Evolutionary conservation across 495 filamentous ascomycete species (phyloP).

Genomic region (Hypoxylon trugodes): DNA sequence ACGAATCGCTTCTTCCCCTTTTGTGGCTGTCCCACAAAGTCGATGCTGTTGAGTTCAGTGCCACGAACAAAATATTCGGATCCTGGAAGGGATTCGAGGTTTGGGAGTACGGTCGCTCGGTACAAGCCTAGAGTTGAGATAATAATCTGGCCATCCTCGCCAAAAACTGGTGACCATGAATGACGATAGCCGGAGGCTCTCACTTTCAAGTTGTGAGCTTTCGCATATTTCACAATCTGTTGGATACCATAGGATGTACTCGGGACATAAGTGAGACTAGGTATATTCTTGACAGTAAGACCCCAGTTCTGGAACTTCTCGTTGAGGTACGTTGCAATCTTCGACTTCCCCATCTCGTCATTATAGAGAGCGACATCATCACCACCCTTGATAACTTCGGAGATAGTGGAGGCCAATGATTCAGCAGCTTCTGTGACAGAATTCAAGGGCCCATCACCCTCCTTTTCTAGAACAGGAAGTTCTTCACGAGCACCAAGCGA

Average conservation of each 20-base stretch:
- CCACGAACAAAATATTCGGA: constrained; percentile 33
- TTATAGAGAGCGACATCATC: constrained; percentile 16
- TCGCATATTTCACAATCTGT: constrained; percentile 54
- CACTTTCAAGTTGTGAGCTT: constrained; percentile 48
- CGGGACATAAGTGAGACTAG: constrained; percentile 56
- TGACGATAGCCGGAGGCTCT: constrained; percentile 60
- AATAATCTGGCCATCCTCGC: constrained; percentile 57
- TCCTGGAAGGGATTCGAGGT: constrained; percentile 46
- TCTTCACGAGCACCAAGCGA: constrained; percentile 21
- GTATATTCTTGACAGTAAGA: constrained; percentile 53
- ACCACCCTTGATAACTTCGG: neutral
- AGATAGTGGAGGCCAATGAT: neutral
- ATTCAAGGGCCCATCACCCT: neutral
- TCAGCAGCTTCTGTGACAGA: neutral
- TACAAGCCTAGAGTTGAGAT: constrained; percentile 58
- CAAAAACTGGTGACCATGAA: constrained; percentile 56
- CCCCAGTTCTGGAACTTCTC: constrained; percentile 61
- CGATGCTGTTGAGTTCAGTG: constrained; percentile 52
- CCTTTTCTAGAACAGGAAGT: constrained; percentile 4
- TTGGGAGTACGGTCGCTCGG: constrained; percentile 50
- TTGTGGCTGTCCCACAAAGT: constrained; percentile 33
- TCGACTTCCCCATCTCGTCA: constrained; percentile 4
- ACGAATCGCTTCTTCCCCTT: constrained; percentile 45
- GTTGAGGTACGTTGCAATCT: constrained; percentile 29
- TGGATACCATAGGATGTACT: constrained; percentile 56